phyloP scores from a whole-genome alignment of 2,329 filamentous ascomycete genomes.

The Botryosphaeria agaves region DNA sequence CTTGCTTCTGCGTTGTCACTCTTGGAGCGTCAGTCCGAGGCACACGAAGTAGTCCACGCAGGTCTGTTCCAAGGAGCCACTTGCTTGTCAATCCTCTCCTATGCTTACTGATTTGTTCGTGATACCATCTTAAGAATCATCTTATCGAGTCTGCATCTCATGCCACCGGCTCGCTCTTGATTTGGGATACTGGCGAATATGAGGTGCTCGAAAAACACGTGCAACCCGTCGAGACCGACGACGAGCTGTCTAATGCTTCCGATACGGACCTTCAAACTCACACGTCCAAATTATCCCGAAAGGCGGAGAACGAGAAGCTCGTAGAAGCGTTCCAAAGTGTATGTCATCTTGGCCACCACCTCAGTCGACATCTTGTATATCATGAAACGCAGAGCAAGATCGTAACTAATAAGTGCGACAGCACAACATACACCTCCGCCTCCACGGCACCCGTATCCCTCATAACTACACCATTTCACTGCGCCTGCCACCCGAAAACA shows the following conservation, averaged over 20 bases:
- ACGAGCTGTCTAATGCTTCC: conserved; percentile 15
- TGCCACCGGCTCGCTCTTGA: conserved; percentile 25
- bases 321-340: conserved; percentile 18
- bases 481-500: conserved; percentile 18
- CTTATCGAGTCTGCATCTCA: conserved; percentile 25
- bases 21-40: no score
- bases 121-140: conserved; percentile 17
- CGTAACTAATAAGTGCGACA: conserved; percentile 2
- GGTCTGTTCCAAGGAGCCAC: no score
- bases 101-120: no score
- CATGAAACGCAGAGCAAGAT: no score
- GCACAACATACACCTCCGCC: conserved; percentile 22
- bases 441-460: conserved; percentile 21
- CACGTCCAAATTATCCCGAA: neutral
- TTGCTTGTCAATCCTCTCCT: no score
- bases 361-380: no score
- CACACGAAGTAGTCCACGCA: no score
- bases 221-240: conserved; percentile 12
- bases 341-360: neutral
- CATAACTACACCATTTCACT: conserved; percentile 21
- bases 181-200: conserved; percentile 29
- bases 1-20: no score
- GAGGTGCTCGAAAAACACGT: conserved; percentile 14
- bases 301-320: conserved; percentile 18
- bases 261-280: neutral